Percentiles rank a stretch among this genome's conserved stretches.
These are phyloP conservation scores for Pleurotus salmoneostramineus DNA, from an alignment of 768 basidiomycete species.

Conservation along the genomic window DNA sequence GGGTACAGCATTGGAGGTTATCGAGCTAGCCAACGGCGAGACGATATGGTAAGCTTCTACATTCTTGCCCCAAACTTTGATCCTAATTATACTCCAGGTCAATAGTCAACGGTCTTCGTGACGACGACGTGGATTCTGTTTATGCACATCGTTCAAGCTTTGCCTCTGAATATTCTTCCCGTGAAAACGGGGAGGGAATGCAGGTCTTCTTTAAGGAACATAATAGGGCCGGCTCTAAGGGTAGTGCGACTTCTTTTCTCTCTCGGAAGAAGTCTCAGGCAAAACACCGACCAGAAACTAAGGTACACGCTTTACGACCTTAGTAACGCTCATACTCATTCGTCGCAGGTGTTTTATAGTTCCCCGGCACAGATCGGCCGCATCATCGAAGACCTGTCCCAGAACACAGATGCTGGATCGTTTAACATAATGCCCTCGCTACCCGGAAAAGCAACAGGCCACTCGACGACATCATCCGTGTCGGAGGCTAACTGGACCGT, in stretches of 20 bases:
- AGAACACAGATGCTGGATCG: slow-evolving; percentile 77
- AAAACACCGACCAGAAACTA: slow-evolving; percentile 75
- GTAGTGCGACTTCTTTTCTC: slow-evolving; percentile 58
- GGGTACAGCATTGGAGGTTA: slow-evolving; percentile 69
- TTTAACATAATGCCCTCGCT: slow-evolving; percentile 65
- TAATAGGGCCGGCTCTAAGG: slow-evolving; percentile 58
- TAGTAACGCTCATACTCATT: slow-evolving; percentile 21
- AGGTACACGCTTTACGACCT: slow-evolving; percentile 42
- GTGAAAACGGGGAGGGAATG: slow-evolving; percentile 50
- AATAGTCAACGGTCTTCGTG: slow-evolving; percentile 80
- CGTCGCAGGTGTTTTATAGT: slow-evolving; percentile 65
- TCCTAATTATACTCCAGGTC: slow-evolving; percentile 41
- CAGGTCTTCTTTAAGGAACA: slow-evolving; percentile 81
- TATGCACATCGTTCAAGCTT: slow-evolving; percentile 70
- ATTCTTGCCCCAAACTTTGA: not conserved
- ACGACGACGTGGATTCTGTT: slow-evolving; percentile 67
- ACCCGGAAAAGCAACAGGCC: slow-evolving; percentile 27
- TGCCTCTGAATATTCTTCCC: slow-evolving; percentile 66
- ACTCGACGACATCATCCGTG: slow-evolving; percentile 62
- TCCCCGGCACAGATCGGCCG: slow-evolving; percentile 77
- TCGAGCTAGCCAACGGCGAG: slow-evolving; percentile 84
- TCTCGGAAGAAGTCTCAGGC: slow-evolving; percentile 58
- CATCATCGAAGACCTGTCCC: slow-evolving; percentile 79
- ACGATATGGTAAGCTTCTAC: slow-evolving; percentile 62
- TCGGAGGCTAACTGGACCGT: slow-evolving; percentile 70